These are phyloP conservation scores for Hygrophila difformis DNA, from an alignment of 257 asterid genomes.

Conservation along the genomic window DNA sequence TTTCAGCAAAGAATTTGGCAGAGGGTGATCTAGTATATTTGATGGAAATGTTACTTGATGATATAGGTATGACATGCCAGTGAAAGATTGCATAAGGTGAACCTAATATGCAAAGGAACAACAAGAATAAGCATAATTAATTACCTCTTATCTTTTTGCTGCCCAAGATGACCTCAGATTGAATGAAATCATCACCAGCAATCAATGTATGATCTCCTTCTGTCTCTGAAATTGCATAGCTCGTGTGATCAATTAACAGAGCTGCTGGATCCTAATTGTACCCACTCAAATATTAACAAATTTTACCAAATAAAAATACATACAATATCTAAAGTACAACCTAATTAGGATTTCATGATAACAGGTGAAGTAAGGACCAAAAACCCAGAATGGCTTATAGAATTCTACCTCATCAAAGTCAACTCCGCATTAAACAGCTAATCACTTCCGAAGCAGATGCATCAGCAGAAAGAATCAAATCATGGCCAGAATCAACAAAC, in stretches of 20 bases:
- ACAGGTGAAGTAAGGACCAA: neutral
- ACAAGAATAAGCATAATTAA: slow-evolving; percentile 14
- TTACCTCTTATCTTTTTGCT: slow-evolving; percentile 57
- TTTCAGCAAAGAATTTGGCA: no score
- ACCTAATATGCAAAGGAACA: neutral
- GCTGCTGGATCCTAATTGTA: slow-evolving; percentile 57
- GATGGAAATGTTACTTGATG: no score
- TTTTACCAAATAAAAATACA: neutral
- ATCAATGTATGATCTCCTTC: slow-evolving; percentile 68
- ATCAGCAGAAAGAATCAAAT: slow-evolving; percentile 72
- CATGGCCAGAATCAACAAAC: slow-evolving; percentile 79
- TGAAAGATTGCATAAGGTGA: neutral
- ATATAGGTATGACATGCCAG: neutral
- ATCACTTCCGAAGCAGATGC: slow-evolving; percentile 60
- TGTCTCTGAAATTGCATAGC: slow-evolving; percentile 54
- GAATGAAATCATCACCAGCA: slow-evolving; percentile 54
- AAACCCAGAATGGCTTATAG: neutral
- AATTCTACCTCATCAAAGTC: slow-evolving; percentile 77
- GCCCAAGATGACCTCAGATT: slow-evolving; percentile 66
- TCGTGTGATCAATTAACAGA: slow-evolving; percentile 63
- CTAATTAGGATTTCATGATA: neutral
- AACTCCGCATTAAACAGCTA: slow-evolving; percentile 72
- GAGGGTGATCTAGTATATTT: no score
- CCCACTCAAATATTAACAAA: neutral
- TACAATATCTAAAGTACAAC: neutral